Conservation (phyloP, 495 filamentous ascomycete genomes). For the Lentithecium fluviatile region DNA sequence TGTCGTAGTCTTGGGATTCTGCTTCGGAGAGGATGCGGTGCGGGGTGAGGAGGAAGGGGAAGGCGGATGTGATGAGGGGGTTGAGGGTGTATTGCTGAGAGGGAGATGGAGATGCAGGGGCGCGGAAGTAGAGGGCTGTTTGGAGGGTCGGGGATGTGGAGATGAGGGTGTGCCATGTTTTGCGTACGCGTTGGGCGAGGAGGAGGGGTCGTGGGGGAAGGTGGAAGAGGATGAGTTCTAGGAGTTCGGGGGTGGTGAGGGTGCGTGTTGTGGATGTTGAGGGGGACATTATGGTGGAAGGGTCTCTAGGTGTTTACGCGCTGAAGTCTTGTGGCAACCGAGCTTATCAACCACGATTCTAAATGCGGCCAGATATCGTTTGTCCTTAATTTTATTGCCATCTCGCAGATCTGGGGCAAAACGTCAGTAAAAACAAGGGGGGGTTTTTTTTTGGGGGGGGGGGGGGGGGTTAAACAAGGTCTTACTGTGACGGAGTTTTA, state of each 20-base stretch:
- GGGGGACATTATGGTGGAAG: too few relatives aligned
- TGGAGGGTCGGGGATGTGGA: not conserved
- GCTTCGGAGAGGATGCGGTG: not conserved
- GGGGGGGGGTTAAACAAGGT: too few relatives aligned
- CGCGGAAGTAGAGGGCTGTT: not conserved
- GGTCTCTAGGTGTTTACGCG: too few relatives aligned
- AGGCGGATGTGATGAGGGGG: not conserved
- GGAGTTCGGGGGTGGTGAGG: not conserved
- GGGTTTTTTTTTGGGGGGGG: too few relatives aligned
- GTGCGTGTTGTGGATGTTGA: not conserved
- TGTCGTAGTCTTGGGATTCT: not conserved
- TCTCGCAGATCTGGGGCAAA: too few relatives aligned
- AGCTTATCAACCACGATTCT: too few relatives aligned
- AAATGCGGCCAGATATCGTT: too few relatives aligned
- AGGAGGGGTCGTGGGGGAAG: not conserved
- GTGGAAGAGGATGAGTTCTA: not conserved
- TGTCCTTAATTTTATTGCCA: too few relatives aligned
- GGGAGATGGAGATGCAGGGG: not conserved
- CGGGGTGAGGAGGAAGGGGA: not conserved
- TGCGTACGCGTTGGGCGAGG: not conserved
- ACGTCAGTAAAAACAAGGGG: too few relatives aligned
- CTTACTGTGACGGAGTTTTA: too few relatives aligned
- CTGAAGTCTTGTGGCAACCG: too few relatives aligned
- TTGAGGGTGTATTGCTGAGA: not conserved
- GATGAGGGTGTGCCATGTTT: not conserved